These are phyloP conservation scores for Pichia sp. DNA, from an alignment of 1,139 yeast species.

Conservation along the genomic window DNA sequence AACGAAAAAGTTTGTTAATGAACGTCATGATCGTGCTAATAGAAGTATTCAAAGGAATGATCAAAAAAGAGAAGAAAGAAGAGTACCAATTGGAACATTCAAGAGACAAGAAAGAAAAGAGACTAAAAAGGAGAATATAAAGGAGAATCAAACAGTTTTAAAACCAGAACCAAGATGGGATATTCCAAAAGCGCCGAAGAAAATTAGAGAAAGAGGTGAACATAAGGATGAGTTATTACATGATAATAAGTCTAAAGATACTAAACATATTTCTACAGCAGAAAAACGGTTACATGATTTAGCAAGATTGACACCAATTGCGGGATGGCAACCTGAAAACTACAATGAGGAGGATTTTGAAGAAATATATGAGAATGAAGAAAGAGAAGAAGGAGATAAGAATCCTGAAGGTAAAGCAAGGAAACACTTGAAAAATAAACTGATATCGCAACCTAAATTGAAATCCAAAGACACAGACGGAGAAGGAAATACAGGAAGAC, in stretches of 20 bases:
- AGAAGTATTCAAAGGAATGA: too few species aligned
- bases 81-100: too few species aligned
- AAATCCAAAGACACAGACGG: not conserved
- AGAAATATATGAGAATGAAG: not conserved
- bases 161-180: too few species aligned
- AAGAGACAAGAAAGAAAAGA: too few species aligned
- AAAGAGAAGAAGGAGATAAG: not conserved
- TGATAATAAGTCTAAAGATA: not conserved
- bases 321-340: constrained; percentile 12
- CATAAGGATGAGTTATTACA: too few species aligned
- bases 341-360: constrained; percentile 6
- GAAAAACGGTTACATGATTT: not conserved
- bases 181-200: not conserved
- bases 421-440: too few species aligned
- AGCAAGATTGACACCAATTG: constrained; percentile 14
- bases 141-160: too few species aligned
- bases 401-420: constrained; percentile 4
- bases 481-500: not conserved
- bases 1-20: not conserved
- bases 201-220: not conserved
- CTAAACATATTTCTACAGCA: not conserved
- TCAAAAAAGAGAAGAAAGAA: too few species aligned
- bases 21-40: too few species aligned
- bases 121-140: too few species aligned
- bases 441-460: too few species aligned